Conservation (phyloP, 768 basidiomycete genomes). For the Cubamyces lactineus region DNA sequence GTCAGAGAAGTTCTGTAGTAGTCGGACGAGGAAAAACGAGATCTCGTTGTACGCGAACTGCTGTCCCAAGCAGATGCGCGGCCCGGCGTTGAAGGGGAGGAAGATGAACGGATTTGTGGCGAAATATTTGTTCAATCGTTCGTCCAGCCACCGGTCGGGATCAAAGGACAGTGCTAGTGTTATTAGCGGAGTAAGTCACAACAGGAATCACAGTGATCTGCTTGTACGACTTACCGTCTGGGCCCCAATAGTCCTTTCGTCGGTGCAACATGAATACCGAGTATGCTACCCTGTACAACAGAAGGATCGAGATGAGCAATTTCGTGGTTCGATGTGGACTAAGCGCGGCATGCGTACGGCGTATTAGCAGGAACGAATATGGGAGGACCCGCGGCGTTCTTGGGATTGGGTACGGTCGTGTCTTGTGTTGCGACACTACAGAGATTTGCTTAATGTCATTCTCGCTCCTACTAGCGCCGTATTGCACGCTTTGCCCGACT, state of each 20-base stretch:
- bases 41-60: slow-evolving; percentile 62
- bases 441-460: background rate
- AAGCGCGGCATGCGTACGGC: slow-evolving; percentile 32
- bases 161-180: slow-evolving; percentile 49
- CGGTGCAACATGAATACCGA: slow-evolving; percentile 39
- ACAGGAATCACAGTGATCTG: too few relatives aligned
- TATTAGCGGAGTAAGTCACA: background rate
- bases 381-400: slow-evolving; percentile 29
- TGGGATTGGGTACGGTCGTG: slow-evolving; percentile 27
- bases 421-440: slow-evolving; percentile 29
- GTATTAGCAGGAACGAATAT: slow-evolving; percentile 34
- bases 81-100: slow-evolving; percentile 69
- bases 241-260: slow-evolving; percentile 58
- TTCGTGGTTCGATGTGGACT: slow-evolving; percentile 26
- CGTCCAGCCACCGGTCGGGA: slow-evolving; percentile 68
- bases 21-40: slow-evolving; percentile 55
- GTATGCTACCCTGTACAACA: slow-evolving; percentile 25
- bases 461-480: too few relatives aligned
- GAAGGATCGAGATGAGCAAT: too few relatives aligned
- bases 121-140: slow-evolving; percentile 56
- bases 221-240: slow-evolving; percentile 41
- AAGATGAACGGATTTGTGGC: slow-evolving; percentile 69
- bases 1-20: slow-evolving; percentile 51
- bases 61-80: slow-evolving; percentile 63
- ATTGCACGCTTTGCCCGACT: too few relatives aligned